phyloP scores from a whole-genome alignment of 2,329 filamentous ascomycete species.

The Sporothrix brasiliensis region DNA sequence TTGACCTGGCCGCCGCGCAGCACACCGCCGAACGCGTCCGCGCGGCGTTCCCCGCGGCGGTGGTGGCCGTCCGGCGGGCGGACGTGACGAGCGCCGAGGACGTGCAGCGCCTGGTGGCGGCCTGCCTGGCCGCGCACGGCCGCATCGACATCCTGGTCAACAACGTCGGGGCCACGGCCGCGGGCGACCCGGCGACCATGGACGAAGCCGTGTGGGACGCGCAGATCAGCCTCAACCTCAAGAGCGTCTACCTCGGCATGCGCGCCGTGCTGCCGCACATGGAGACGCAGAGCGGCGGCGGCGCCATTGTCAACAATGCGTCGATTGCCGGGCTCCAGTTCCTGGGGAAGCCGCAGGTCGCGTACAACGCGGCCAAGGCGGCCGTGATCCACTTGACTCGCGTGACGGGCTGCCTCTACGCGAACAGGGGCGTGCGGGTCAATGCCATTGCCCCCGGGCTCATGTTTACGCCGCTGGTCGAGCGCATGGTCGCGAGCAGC shows the following conservation, averaged over 20 bases:
- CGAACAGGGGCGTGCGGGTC: conserved; percentile 74
- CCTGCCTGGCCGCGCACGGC: conserved; percentile 54
- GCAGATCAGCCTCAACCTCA: conserved; percentile 53
- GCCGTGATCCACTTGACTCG: conserved; percentile 62
- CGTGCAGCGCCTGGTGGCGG: conserved; percentile 50
- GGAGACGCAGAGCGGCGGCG: conserved; percentile 45
- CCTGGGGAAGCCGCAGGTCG: conserved; percentile 63
- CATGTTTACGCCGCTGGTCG: conserved; percentile 60
- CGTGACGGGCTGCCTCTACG: conserved; percentile 59
- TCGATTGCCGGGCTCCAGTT: conserved; percentile 51
- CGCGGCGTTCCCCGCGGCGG: conserved; percentile 39
- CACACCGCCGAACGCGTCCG: conserved; percentile 40
- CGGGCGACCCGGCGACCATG: conserved; percentile 47
- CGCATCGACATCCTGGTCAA: conserved; percentile 66
- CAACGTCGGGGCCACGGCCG: conserved; percentile 61
- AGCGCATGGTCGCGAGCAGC: conserved; percentile 47
- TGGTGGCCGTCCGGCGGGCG: conserved; percentile 37
- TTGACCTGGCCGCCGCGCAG: conserved; percentile 43
- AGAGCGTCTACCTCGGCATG: conserved; percentile 51
- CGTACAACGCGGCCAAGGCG: conserved; percentile 73
- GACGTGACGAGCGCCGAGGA: conserved; percentile 60
- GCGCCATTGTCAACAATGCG: conserved; percentile 45
- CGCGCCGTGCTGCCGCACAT: conserved; percentile 52
- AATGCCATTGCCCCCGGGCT: conserved; percentile 75
- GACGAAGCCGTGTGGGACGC: conserved; percentile 49